These are phyloP conservation scores for Salix viminalis DNA, from an alignment of 345 rosid genomes.

Conservation along the genomic window DNA sequence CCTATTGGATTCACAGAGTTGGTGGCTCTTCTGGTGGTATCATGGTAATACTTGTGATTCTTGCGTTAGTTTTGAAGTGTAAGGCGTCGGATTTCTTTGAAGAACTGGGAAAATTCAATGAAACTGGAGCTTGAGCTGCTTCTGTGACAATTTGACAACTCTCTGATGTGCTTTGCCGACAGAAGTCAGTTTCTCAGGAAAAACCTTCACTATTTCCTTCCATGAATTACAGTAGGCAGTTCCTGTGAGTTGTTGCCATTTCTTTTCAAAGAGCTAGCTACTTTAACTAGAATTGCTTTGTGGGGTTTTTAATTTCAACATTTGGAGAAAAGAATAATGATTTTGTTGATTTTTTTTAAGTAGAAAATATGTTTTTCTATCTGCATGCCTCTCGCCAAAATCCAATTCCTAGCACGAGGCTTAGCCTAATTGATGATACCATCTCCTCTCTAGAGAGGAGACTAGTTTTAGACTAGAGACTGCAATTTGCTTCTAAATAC, in stretches of 20 bases:
- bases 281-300: too few species aligned
- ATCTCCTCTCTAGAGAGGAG: too few species aligned
- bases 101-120: background rate
- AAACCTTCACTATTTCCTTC: background rate
- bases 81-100: constrained; percentile 23
- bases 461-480: too few species aligned
- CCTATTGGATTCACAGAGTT: constrained; percentile 77
- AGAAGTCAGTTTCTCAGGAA: background rate
- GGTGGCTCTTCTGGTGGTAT: constrained; percentile 91
- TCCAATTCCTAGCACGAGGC: too few species aligned
- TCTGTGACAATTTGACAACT: too few species aligned
- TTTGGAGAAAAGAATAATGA: too few species aligned
- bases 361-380: too few species aligned
- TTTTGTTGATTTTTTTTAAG: too few species aligned
- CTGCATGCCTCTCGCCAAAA: too few species aligned
- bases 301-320: too few species aligned
- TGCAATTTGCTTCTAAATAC: too few species aligned
- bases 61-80: constrained; percentile 55
- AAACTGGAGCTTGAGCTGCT: background rate
- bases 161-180: background rate
- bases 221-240: background rate
- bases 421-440: too few species aligned
- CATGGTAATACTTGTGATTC: constrained; percentile 57
- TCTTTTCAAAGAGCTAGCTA: background rate
- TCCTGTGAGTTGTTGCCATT: background rate